These are phyloP conservation scores for Calonectria leucothoes DNA, from an alignment of 2,329 filamentous ascomycete species.

Conservation along the genomic window DNA sequence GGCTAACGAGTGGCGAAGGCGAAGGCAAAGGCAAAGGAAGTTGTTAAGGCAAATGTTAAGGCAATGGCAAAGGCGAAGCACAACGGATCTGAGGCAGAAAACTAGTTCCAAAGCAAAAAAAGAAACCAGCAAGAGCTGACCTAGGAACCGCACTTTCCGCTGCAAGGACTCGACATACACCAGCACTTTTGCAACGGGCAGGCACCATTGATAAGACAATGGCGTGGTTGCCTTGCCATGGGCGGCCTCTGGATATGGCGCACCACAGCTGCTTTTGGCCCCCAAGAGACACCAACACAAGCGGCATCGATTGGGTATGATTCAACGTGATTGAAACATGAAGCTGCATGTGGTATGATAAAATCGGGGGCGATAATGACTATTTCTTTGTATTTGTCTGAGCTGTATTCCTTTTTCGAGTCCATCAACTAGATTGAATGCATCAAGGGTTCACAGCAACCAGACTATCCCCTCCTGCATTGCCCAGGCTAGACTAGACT, in stretches of 20 bases:
- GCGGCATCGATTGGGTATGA: not conserved
- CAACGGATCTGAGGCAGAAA: not conserved
- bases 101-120: not conserved
- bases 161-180: not conserved
- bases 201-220: slow-evolving; percentile 15
- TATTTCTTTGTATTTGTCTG: not conserved
- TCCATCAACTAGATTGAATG: not conserved
- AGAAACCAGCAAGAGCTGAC: not conserved
- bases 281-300: not conserved
- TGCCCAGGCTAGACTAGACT: too few species aligned
- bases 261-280: slow-evolving; percentile 15
- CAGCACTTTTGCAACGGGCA: slow-evolving; percentile 18
- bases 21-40: not conserved
- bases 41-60: not conserved
- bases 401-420: not conserved
- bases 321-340: not conserved
- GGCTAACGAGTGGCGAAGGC: not conserved
- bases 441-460: too few species aligned
- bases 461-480: too few species aligned
- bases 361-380: not conserved
- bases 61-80: not conserved
- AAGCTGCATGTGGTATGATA: not conserved
- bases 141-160: not conserved
- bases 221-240: slow-evolving; percentile 24
- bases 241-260: slow-evolving; percentile 27